A percentile compares a stretch with the other conserved stretches of the same genome.
Conservation (phyloP, 148 eudicot genomes). For the Camellia lanceoleosa region DNA sequence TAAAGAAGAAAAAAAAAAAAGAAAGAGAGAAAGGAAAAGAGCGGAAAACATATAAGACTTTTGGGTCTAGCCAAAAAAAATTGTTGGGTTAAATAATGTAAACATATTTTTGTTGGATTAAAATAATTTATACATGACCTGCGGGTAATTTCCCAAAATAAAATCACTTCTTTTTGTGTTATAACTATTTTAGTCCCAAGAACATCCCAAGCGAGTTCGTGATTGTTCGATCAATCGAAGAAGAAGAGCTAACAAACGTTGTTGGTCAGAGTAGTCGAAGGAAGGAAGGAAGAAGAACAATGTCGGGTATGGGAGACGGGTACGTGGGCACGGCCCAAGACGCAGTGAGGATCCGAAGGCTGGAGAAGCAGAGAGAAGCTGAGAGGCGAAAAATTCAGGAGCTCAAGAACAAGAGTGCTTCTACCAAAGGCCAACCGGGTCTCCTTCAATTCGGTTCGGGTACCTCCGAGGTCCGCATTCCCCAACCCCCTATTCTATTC, state of each 20-base stretch:
- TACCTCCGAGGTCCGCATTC: conserved; percentile 66
- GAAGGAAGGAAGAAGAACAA: conserved; percentile 17
- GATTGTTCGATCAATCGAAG: neutral
- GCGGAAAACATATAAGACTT: too few relatives aligned
- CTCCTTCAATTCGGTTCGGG: conserved; percentile 97
- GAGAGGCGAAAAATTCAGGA: conserved; percentile 89
- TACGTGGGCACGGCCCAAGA: conserved; percentile 97
- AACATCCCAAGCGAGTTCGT: neutral
- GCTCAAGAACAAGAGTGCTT: conserved; percentile 73
- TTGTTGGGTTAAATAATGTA: too few relatives aligned
- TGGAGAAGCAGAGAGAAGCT: conserved; percentile 95
- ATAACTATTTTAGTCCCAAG: too few relatives aligned
- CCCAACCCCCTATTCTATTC: neutral
- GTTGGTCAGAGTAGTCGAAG: conserved; percentile 3
- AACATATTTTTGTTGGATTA: too few relatives aligned
- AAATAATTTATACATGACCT: neutral
- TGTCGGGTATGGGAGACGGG: conserved; percentile 99
- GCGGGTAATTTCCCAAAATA: neutral
- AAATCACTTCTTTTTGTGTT: too few relatives aligned
- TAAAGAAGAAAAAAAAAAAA: too few relatives aligned
- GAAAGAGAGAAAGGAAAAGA: too few relatives aligned
- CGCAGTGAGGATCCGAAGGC: conserved; percentile 83
- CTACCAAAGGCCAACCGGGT: conserved; percentile 74
- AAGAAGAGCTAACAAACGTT: neutral
- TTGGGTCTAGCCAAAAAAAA: too few relatives aligned